Base-by-base conservation (phyloP, 805 yeast genomes). In the Candida sonorensis region DNA sequence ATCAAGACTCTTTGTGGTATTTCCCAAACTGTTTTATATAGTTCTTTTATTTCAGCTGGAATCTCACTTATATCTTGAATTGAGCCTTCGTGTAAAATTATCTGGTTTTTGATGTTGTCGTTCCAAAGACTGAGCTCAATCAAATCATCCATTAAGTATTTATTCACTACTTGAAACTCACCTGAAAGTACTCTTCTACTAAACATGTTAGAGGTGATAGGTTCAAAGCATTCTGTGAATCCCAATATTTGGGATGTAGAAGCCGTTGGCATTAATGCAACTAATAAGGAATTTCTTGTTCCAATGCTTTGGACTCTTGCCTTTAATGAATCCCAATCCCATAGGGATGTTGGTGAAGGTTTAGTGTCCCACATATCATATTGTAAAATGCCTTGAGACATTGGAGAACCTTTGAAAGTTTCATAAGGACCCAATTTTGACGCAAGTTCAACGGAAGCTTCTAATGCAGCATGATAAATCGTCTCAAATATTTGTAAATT, bases 191-290 rank as follows among this genome's bases (percentile, higher is more conserved):
- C 96, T 53, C 97, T 76, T 48, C 97, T 75, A 27, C 84, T 75
- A 61, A 87, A 90, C 50, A 90, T 77, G 61, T 90, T 90, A 14
- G 96, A 86, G 7, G 98, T 88, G 56, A 78, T 77, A 10, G 98
- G 97, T 59, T 90, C 98, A 57, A 90, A 90, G 61, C 97, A 88
- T 63, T 90, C 97, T 48, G 78, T 88, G 66, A 73, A 85, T 24
- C 97, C 97, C 32, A 90, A 66, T 31, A 90, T 88, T 64, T 87
- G 97, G 3, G 97, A 90, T 2, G 97, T 90, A 1, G 97, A 86
- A 2, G 97, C 97, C 12, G 97, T 90, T 27, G 97, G 97, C 97
- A 90, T 90, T 33, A 96, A 92, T 1, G 94, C 97, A 21, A 88
- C 83, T 12, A 88, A 57, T 35, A 90, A 62, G 4, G 97, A 90